Evolutionary conservation across 1,284 basidiomycete genomes (phyloP), one percentile per base, ranked within the genome.

Genomic region (Cryptococcus floricola): DNA sequence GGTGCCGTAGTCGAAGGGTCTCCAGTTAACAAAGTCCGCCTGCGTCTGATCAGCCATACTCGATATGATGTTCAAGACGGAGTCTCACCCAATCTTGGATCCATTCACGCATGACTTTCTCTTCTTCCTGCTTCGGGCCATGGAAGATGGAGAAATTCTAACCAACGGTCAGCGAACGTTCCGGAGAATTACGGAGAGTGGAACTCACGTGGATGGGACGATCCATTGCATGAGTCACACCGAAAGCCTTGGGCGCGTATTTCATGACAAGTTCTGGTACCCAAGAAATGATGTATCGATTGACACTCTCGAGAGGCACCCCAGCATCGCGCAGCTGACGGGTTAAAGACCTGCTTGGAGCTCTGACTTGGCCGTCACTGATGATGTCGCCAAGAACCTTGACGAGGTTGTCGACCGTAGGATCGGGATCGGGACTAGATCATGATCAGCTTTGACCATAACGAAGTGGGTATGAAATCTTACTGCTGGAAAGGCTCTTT

Each of bases 281-380:
- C 60, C 61, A 63, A 28, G 58, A 59, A 14, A 64, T 39, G 9
- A 63, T 61, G 58, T 63, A 66, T 12, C 65, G 59, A 23, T 63
- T 54, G 1, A 66, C 45, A 14, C 50, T 45, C 10, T 57, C 54
- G 2, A 60, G 48, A 16, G 56, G 43, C 3, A 61, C 59, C 25
- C 59, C 59, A 49, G 57, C 54, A 39, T 57, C 58, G 13, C 62
- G 43, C 19, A 66, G 50, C n/a, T 58, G 47, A 19, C 52, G 54
- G n/a, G 60, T 54, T 10, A 66, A 54, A 5, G 52, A 57, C 27
- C 65, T 59, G 48, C 54, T 52, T 1, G 59, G 54, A 8, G 60
- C 61, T 54, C 64, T 57, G 16, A 66, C 63, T 48, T 66, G 65
- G 6, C 65, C 65, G 45, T 57, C 52, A 6, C 58, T 57, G 44